A percentile compares a stretch with the other conserved stretches of the same genome.
These are phyloP conservation scores for Starmerella lactis-condensi DNA, from an alignment of 805 yeast species.

Conservation along the genomic window DNA sequence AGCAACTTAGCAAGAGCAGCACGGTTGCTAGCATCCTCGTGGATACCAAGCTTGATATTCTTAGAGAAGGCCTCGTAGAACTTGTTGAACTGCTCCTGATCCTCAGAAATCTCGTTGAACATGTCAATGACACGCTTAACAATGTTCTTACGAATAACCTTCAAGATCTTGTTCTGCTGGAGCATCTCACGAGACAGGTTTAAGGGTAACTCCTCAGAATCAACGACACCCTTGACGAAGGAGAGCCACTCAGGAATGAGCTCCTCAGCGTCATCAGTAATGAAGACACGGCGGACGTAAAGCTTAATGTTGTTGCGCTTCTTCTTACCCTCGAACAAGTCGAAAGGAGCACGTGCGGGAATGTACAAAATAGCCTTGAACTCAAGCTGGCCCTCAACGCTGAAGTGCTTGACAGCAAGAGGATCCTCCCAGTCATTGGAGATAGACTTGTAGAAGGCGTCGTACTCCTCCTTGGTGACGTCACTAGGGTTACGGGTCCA, in stretches of 20 bases:
- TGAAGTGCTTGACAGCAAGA: constrained; percentile 97
- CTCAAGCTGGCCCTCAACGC: constrained; percentile 99
- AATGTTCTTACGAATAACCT: constrained; percentile 97
- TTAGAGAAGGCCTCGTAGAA: constrained; percentile 95
- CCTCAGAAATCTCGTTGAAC: constrained; percentile 98
- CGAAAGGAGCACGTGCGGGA: constrained; percentile 99
- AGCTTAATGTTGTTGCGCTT: constrained; percentile 97
- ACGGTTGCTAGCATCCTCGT: constrained; percentile 98
- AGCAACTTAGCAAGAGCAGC: constrained; percentile 82
- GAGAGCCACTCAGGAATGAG: constrained; percentile 97
- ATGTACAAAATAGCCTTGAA: constrained; percentile 93
- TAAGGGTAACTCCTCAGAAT: constrained; percentile 97
- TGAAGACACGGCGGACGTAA: constrained; percentile 98
- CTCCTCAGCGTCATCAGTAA: constrained; percentile 98
- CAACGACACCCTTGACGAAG: constrained; percentile 97
- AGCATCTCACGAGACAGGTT: constrained; percentile 99
- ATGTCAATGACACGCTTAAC: constrained; percentile 97
- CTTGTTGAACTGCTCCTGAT: constrained; percentile 92
- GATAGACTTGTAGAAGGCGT: constrained; percentile 96
- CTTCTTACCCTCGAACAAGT: constrained; percentile 94
- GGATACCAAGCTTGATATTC: constrained; percentile 97
- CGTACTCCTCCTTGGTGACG: constrained; percentile 94
- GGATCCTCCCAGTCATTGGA: constrained; percentile 99
- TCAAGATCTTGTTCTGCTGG: constrained; percentile 98
- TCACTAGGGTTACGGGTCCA: constrained; percentile 99